Base-by-base conservation (phyloP, 2,329 filamentous ascomycete species). In the Aspergillus japonicus region DNA sequence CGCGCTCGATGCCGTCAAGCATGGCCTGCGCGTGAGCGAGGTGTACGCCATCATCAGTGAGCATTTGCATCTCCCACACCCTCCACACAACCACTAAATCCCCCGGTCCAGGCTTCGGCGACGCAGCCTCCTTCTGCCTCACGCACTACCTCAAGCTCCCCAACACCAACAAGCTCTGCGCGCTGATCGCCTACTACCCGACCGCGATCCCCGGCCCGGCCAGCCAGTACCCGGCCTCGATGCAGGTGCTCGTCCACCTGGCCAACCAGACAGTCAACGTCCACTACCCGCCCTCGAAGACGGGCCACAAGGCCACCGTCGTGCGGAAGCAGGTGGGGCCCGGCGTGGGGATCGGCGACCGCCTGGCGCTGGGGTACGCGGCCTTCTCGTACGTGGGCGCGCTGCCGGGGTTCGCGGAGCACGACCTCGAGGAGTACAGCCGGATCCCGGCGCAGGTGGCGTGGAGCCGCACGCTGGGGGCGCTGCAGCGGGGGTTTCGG, bases 91-190 rank as follows among this genome's bases (percentile, higher is more conserved):
- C 26, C 14, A 16, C 33, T 21, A 35, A 35, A 4, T 10, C 8
- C 29, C 23, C n/a, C 16, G 11, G 7, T 67, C 33, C 68, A 71
- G 39, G 66, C 68, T 73, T 56, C 70, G 71, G 71, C 66, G 70
- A 10, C 69, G 71, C 71, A 63, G 70, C 2, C 68, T 70, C 71
- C 52, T 70, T 19, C 54, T 71, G 19, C 69, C 70, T 64, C 68
- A 67, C 39, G 5, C 50, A 58, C 39, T 58, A 54, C 49, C 42
- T 58, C 26, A 42, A 54, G 14, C 50, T 31, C 14, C 56, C 35
- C 14, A 54, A 58, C 14, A 58, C 50, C 19, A 54, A 33, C 23
- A 58, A 58, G 44, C 35, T 58, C 29, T 39, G 56, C 33, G 56
- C 56, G 14, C 29, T 58, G 44, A 39, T 58, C 14, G 50, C 56